A percentile compares a stretch with the other conserved stretches of the same genome.
These are phyloP conservation scores for Plasmodium knowlesi DNA, from an alignment of 169 alveolate genomes.

Conservation along the genomic window DNA sequence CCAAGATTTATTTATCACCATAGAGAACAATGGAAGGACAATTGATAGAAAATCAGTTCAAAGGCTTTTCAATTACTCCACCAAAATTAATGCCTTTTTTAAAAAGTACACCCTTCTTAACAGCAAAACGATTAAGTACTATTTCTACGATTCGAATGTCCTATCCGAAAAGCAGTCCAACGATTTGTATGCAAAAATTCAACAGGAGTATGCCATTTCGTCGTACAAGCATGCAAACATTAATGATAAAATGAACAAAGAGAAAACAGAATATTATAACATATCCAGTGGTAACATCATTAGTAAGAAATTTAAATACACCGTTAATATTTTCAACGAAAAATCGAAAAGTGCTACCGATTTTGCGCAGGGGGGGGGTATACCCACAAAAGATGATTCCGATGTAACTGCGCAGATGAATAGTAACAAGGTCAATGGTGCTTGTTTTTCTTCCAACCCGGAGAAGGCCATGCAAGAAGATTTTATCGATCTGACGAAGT, in stretches of 20 bases:
- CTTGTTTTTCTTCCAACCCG: not conserved
- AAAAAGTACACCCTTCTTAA: constrained; percentile 30
- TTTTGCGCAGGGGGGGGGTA: not conserved
- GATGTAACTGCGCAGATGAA: not conserved
- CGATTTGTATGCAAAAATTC: constrained; percentile 42
- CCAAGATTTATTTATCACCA: constrained; percentile 48
- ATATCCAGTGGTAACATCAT: not conserved
- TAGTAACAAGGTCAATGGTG: not conserved
- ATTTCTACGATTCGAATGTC: constrained; percentile 51
- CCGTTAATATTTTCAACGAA: not conserved
- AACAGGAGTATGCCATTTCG: constrained; percentile 33
- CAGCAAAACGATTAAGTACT: constrained; percentile 52
- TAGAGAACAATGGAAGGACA: constrained; percentile 47
- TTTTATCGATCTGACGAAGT: not conserved
- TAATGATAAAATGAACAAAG: constrained; percentile 9
- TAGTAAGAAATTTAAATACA: not conserved
- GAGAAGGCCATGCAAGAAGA: not conserved
- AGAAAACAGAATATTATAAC: constrained; percentile 25
- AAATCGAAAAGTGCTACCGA: not conserved
- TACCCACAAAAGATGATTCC: not conserved
- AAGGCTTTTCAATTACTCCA: constrained; percentile 51
- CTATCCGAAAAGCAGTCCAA: constrained; percentile 48
- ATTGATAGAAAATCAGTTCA: constrained; percentile 68
- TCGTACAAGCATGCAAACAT: constrained; percentile 21
- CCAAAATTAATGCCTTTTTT: constrained; percentile 51